These are phyloP conservation scores for Krasilnikovozyma curviuscula DNA, from an alignment of 768 basidiomycete genomes.

Conservation along the genomic window DNA sequence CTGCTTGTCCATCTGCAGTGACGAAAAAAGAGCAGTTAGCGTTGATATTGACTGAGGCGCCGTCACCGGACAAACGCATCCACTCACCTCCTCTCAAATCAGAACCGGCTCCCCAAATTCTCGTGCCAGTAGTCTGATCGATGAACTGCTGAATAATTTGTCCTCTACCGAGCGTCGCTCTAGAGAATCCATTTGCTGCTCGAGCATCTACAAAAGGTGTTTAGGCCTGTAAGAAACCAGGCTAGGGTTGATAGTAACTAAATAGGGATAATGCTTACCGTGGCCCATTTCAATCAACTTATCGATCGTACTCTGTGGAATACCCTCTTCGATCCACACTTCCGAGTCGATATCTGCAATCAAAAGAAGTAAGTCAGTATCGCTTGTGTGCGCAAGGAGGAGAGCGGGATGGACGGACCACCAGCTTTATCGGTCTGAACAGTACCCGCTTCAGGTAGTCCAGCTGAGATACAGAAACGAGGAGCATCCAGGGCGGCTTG, in stretches of 20 bases:
- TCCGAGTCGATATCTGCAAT: conserved; percentile 56
- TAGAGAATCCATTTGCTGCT: conserved; percentile 38
- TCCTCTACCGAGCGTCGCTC: conserved; percentile 28
- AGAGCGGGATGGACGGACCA: neutral
- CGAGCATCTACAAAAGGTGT: conserved; percentile 34
- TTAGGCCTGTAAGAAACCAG: neutral
- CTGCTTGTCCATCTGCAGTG: conserved; percentile 49
- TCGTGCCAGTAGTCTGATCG: conserved; percentile 40
- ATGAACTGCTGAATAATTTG: conserved; percentile 59
- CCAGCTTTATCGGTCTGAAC: neutral
- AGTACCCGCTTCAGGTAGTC: conserved; percentile 38
- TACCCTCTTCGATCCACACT: conserved; percentile 53
- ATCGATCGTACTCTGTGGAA: conserved; percentile 41
- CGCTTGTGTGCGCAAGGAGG: neutral
- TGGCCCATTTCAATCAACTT: too few species aligned
- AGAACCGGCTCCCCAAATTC: conserved; percentile 89
- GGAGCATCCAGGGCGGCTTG: conserved; percentile 88
- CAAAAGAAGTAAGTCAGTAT: conserved; percentile 17
- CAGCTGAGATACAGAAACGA: conserved; percentile 85
- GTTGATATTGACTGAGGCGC: neutral
- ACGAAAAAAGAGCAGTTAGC: neutral
- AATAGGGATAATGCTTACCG: too few species aligned
- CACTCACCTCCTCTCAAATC: conserved; percentile 55
- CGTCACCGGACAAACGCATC: too few species aligned
- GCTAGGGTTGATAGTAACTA: conserved; percentile 29